These are phyloP conservation scores for Microstegium vimineum DNA, from an alignment of 176 grass and related monocot species.

Conservation along the genomic window DNA sequence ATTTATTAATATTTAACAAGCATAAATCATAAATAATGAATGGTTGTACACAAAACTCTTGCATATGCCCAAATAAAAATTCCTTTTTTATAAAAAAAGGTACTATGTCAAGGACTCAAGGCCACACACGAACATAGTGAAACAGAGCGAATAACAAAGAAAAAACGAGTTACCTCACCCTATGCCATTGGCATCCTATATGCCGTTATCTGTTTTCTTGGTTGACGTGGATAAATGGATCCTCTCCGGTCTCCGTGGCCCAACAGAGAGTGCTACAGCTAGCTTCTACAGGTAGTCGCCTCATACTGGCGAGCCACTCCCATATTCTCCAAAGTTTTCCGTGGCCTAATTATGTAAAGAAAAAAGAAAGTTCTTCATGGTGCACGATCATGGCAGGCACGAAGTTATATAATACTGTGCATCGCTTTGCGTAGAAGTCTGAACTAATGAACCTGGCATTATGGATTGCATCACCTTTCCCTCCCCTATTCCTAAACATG, in stretches of 20 bases:
- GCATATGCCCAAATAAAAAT: too few relatives aligned
- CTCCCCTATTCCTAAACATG: background rate
- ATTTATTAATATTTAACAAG: too few relatives aligned
- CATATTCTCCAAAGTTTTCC: background rate
- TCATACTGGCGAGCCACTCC: conserved; percentile 8
- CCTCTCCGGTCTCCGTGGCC: background rate
- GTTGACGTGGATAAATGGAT: background rate
- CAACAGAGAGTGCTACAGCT: background rate
- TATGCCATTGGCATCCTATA: background rate
- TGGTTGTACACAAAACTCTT: too few relatives aligned
- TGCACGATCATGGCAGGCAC: conserved; percentile 37
- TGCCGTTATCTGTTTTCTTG: background rate
- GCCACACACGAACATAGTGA: too few relatives aligned
- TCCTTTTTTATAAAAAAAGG: too few relatives aligned
- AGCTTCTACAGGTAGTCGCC: background rate
- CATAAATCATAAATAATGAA: too few relatives aligned
- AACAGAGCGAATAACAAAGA: background rate
- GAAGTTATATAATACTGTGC: background rate
- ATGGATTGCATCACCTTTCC: conserved; percentile 7
- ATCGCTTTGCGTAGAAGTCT: conserved; percentile 29
- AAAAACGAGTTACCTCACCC: background rate
- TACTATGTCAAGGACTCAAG: too few relatives aligned
- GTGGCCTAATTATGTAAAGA: background rate
- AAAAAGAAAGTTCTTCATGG: background rate
- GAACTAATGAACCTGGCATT: background rate